A percentile compares a stretch with the other conserved stretches of the same genome.
Conservation (phyloP, 148 eudicot species). For the Suaeda aralocaspica region DNA sequence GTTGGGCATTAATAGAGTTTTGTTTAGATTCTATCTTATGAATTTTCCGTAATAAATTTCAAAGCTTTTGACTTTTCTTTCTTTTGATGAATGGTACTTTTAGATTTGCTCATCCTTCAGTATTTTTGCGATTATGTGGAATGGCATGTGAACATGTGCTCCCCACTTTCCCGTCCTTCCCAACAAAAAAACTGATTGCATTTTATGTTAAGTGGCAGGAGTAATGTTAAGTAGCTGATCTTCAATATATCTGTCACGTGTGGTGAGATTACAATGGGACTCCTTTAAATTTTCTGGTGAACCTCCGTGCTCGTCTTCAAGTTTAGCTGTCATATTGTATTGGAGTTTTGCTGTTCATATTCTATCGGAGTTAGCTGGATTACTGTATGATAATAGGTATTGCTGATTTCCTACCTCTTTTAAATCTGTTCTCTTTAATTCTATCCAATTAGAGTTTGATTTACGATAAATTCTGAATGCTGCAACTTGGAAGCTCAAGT, state of each 20-base stretch:
- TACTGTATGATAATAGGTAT: constrained; percentile 29
- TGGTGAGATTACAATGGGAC: constrained; percentile 24
- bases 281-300: constrained; percentile 1
- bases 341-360: constrained; percentile 6
- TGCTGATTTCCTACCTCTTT: not conserved
- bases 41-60: too few relatives aligned
- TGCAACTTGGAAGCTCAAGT: not conserved
- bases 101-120: not conserved
- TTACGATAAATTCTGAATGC: not conserved
- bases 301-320: not conserved
- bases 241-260: not conserved
- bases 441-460: not conserved
- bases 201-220: constrained; percentile 15
- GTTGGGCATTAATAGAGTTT: not conserved
- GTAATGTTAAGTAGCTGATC: constrained; percentile 23
- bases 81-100: too few relatives aligned
- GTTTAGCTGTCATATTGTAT: constrained; percentile 12
- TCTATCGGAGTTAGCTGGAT: constrained; percentile 9
- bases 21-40: not conserved
- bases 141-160: too few relatives aligned
- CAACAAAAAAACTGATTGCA: not conserved
- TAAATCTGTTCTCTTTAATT: not conserved
- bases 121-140: too few relatives aligned
- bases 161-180: too few relatives aligned
- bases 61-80: too few relatives aligned